Evolutionary conservation across 306 rosid genomes (phyloP), one percentile per base, ranked within the genome.

Genomic region (Prinsepia uniflora): DNA sequence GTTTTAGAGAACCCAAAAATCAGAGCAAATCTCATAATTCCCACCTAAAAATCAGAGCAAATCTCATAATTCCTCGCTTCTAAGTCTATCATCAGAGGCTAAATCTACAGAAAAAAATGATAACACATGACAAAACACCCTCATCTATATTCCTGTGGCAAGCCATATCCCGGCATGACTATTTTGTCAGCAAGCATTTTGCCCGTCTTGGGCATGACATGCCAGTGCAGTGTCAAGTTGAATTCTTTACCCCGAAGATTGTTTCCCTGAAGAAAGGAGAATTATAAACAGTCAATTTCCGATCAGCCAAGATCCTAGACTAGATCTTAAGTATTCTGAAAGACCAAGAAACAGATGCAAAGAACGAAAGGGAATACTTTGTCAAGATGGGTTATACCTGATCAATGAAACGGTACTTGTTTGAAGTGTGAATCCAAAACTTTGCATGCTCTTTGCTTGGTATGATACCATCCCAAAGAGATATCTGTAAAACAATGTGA

Each of bases 171-270:
- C 5, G 95, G 80, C 83, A 90, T 80, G 66, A 85, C 92, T 53
- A 89, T 75, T 82, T 89, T 91, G 85, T 87, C 82, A 2, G 83
- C 96, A 57, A 72, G 82, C 97, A 91, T 94, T 80, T 91, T 94
- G 50, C 99, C 99, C 22, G 96, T 89, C 88, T 91, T 91, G 61
- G 99, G 99, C 99, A 94, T 94, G 44, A 91, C 91, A 67, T 94
- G 99, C 99, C 99, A 94, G 82, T 94, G 99, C 87, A 94, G 36
- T 36, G 99, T 91, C 79, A 94, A 72, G 89, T 94, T 94, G 76
- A 83, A 89, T 36, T 83, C 96, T 81, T 89, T 91, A 19, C 97
- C 92, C 4, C 92, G 88, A 69, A 91, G 82, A 84, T 91, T 91
- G 81, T 78, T 85, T 78, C 97, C 99, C 99, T 94, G 78, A 47